phyloP scores from a whole-genome alignment of 1,284 basidiomycete species.

The Xerocomus amazonicus region DNA sequence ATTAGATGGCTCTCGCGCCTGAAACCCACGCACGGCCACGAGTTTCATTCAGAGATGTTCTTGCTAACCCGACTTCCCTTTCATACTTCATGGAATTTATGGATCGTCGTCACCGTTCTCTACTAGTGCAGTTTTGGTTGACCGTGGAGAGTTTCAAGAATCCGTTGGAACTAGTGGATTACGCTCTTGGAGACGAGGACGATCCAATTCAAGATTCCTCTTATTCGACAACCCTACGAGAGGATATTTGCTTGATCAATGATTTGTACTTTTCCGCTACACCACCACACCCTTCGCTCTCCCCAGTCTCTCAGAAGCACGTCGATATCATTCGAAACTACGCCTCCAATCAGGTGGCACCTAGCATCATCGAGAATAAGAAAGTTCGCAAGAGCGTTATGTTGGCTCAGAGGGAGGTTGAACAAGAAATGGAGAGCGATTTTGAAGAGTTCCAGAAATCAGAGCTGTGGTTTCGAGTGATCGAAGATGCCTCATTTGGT shows the following conservation, averaged over 20 bases:
- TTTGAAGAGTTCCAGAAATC: constrained; percentile 85
- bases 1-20: constrained; percentile 35
- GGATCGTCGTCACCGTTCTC: constrained; percentile 82
- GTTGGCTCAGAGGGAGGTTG: constrained; percentile 80
- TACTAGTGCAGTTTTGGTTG: constrained; percentile 95
- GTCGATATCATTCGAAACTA: constrained; percentile 70
- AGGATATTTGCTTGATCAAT: constrained; percentile 86
- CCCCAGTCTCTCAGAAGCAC: constrained; percentile 67
- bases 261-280: constrained; percentile 77
- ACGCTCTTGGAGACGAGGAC: constrained; percentile 64
- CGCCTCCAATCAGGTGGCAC: constrained; percentile 45
- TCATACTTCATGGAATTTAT: constrained; percentile 98
- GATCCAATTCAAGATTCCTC: constrained; percentile 59
- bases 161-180: constrained; percentile 82
- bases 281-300: constrained; percentile 55
- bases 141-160: constrained; percentile 97
- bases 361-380: constrained; percentile 49
- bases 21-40: constrained; percentile 43
- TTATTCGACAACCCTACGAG: constrained; percentile 61
- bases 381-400: constrained; percentile 76
- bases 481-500: constrained; percentile 64
- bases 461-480: constrained; percentile 87
- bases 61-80: constrained; percentile 84
- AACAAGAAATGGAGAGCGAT: constrained; percentile 87
- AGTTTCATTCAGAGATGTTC: constrained; percentile 66